phyloP scores from a whole-genome alignment of 768 basidiomycete species.

The Lactifluus piperatus region DNA sequence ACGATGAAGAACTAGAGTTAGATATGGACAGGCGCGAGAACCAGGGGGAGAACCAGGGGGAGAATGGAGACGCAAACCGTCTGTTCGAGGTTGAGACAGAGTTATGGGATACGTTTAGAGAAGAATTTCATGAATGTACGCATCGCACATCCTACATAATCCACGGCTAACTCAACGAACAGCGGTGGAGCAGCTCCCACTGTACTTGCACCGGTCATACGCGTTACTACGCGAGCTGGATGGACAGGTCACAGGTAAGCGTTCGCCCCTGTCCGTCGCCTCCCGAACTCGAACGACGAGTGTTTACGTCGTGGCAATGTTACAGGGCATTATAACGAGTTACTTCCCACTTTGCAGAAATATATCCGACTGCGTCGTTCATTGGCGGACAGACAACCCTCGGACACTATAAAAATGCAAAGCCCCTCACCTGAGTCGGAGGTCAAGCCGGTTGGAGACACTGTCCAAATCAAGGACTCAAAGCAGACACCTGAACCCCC shows the following conservation, averaged over 20 bases:
- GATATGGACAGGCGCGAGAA: background rate
- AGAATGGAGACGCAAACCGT: background rate
- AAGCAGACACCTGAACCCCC: background rate
- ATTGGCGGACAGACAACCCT: background rate
- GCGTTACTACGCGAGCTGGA: slow-evolving; percentile 17
- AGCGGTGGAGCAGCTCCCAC: slow-evolving; percentile 19
- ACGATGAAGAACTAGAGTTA: slow-evolving; percentile 1
- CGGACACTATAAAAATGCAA: background rate
- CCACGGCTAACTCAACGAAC: background rate
- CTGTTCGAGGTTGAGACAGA: slow-evolving; percentile 5
- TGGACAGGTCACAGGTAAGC: slow-evolving; percentile 15
- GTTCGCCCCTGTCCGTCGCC: background rate
- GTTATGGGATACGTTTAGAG: slow-evolving; percentile 16
- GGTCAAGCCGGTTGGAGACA: background rate
- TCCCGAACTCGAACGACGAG: background rate
- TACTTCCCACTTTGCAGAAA: slow-evolving; percentile 10
- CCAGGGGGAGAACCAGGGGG: background rate
- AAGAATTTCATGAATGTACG: slow-evolving; percentile 18
- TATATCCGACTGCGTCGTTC: slow-evolving; percentile 12
- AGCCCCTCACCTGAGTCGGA: background rate
- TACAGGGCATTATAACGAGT: slow-evolving; percentile 11
- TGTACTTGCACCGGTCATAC: slow-evolving; percentile 19
- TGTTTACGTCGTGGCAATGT: background rate
- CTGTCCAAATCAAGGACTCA: background rate
- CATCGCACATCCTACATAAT: background rate